Percentiles rank a stretch among this genome's conserved stretches.
Evolutionary conservation across 345 rosid species (phyloP).

Genomic region (Toxicodendron radicans): DNA sequence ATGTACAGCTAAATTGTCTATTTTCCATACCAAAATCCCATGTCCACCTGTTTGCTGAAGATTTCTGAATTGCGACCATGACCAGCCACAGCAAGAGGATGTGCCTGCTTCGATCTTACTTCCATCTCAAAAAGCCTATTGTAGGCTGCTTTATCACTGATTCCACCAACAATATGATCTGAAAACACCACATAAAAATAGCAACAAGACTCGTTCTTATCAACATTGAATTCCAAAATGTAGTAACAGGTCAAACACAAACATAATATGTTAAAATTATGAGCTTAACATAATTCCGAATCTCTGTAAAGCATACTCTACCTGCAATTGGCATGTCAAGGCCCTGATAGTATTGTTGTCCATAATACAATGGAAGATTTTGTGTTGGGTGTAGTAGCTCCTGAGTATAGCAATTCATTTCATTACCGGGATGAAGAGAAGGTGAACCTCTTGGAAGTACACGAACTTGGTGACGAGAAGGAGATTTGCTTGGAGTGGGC

Average conservation of each 20-base stretch:
- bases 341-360: slow-evolving; percentile 4
- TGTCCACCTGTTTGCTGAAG: not conserved
- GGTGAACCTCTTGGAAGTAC: slow-evolving; percentile 13
- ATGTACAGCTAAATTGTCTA: not conserved
- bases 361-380: slow-evolving; percentile 7
- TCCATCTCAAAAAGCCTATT: not conserved
- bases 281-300: not conserved
- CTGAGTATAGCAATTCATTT: slow-evolving; percentile 2
- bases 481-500: not conserved
- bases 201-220: not conserved
- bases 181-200: not conserved
- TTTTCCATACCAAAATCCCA: not conserved
- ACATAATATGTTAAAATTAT: not conserved
- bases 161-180: slow-evolving; percentile 7
- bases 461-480: slow-evolving; percentile 2
- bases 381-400: slow-evolving; percentile 6
- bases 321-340: slow-evolving; percentile 19
- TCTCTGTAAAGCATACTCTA: not conserved
- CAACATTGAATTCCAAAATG: not conserved
- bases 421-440: slow-evolving; percentile 2
- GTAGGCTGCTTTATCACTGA: not conserved
- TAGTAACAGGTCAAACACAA: not conserved
- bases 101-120: slow-evolving; percentile 12
- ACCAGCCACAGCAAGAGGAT: slow-evolving; percentile 6
- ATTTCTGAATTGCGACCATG: not conserved